Base-by-base conservation (phyloP, 2,329 filamentous ascomycete genomes). In the Fusarium illudens region DNA sequence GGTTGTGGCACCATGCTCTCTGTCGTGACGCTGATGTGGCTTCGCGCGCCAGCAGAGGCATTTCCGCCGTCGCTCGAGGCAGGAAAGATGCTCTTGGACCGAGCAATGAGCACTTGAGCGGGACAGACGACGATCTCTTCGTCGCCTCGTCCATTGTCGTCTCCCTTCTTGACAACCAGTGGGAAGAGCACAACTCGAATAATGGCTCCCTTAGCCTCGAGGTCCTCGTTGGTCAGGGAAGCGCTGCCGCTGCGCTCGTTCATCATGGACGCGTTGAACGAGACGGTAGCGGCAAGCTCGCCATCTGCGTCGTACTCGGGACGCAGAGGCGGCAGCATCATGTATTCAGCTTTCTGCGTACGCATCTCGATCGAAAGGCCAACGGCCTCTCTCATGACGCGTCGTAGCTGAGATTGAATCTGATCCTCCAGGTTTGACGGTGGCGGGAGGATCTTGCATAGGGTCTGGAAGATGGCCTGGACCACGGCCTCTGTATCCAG, bases 401-500 rank as follows among this genome's bases (percentile, higher is more conserved):
- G 93, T 73, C 92, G 91, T 56, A 99, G 86, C 68, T 95, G 94
- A 32, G 92, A 88, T 72, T 94, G 87, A 48, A 97, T 92, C 76
- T 96, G 92, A 37, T 85, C 82, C 79, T 96, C 92, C 58, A 95
- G 84, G 72, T 96, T 89, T 55, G 88, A 86, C 6, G 96, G 95
- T 11, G 96, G 96, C 10, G 95, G 94, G 15, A 99, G 87, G 71
- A 99, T 90, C 69, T 89, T 89, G 64, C 90, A 91, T 22, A 99
- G 84, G 1, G 93, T 95, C 78, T 90, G 88, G 79, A 96, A 92
- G 72, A 99, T 76, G 60, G 80, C 94, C 74, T 96, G 89, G 29
- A 96, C 92, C n/a, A 99, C 95, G 30, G 94, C 94, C 81, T 98
- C 94, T 4, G 94, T 97, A 80, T 99, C 96, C 73, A 92, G 89